Conservation (phyloP, 139 green algal genomes). For the Coccomyxa sp. region DNA sequence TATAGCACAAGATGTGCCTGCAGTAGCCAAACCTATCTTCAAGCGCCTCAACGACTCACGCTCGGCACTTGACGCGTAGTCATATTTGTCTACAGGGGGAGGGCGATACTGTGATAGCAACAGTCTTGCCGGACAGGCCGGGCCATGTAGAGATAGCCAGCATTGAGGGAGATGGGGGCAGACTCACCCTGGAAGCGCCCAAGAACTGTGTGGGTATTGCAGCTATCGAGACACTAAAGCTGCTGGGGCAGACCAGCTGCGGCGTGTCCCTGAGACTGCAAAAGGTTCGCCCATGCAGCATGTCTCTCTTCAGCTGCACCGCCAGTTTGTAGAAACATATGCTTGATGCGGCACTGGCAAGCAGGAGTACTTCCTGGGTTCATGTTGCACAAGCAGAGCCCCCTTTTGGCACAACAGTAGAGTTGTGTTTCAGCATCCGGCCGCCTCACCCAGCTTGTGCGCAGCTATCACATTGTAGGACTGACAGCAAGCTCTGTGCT, state of each 20-base stretch:
- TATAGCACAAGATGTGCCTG: neutral
- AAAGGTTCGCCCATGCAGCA: slow-evolving; percentile 53
- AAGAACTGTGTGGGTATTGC: slow-evolving; percentile 95
- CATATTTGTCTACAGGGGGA: slow-evolving; percentile 55
- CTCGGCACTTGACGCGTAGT: neutral
- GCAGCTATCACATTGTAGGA: too few species aligned
- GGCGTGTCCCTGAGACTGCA: slow-evolving; percentile 77
- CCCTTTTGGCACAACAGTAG: neutral
- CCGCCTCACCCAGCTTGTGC: too few species aligned
- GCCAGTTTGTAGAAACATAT: neutral
- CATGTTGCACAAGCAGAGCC: neutral
- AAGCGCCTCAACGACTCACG: neutral
- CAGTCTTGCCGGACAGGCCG: slow-evolving; percentile 50
- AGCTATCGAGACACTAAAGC: slow-evolving; percentile 76
- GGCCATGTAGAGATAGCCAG: slow-evolving; percentile 80
- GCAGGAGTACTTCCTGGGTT: neutral
- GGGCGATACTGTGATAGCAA: slow-evolving; percentile 83
- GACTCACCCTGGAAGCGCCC: slow-evolving; percentile 68
- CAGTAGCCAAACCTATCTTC: neutral
- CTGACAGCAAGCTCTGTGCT: too few species aligned
- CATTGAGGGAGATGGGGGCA: slow-evolving; percentile 86
- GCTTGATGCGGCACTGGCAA: neutral
- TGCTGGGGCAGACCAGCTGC: slow-evolving; percentile 69
- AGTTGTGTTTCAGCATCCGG: neutral
- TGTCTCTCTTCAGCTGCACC: neutral